Conservation (phyloP, 2,329 filamentous ascomycete species). For the Biscogniauxia sp. region DNA sequence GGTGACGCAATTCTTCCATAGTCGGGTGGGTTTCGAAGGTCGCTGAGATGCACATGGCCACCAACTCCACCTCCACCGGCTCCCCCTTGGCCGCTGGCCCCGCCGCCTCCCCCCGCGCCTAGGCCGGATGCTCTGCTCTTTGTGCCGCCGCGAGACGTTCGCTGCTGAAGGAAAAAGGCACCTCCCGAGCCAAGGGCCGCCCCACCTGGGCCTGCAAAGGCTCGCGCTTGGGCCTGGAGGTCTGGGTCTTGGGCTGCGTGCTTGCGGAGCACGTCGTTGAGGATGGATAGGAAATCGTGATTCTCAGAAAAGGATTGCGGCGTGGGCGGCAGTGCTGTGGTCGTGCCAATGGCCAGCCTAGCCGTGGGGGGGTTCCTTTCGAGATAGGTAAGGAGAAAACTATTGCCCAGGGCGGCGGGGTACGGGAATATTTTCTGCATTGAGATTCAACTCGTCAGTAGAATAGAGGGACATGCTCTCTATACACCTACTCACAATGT, state of each 20-base stretch:
- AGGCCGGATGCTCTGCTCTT: constrained; percentile 25
- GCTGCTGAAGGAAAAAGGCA: constrained; percentile 46
- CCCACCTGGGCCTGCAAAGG: constrained; percentile 58
- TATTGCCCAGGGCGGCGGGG: constrained; percentile 40
- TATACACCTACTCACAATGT: constrained; percentile 46
- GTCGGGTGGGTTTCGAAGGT: constrained; percentile 62
- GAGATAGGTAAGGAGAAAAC: constrained; percentile 59
- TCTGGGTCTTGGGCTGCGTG: constrained; percentile 57
- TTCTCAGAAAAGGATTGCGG: constrained; percentile 61
- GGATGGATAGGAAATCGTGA: constrained; percentile 54
- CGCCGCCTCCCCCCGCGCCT: constrained; percentile 46
- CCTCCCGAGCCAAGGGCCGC: constrained; percentile 46
- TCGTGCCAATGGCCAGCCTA: constrained; percentile 57
- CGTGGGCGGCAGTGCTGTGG: constrained; percentile 58
- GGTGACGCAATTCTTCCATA: constrained; percentile 68
- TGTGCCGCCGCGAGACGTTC: constrained; percentile 31
- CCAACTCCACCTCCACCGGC: constrained; percentile 58
- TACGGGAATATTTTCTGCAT: constrained; percentile 60
- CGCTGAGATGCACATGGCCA: constrained; percentile 64
- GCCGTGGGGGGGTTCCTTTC: constrained; percentile 54
- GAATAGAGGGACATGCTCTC: not conserved
- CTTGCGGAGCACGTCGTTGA: constrained; percentile 54
- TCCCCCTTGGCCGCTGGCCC: constrained; percentile 60
- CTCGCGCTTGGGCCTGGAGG: constrained; percentile 55
- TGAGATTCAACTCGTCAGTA: constrained; percentile 13